These are phyloP conservation scores for Colletotrichum abscissum DNA, from an alignment of 2,329 filamentous ascomycete genomes.

Conservation along the genomic window DNA sequence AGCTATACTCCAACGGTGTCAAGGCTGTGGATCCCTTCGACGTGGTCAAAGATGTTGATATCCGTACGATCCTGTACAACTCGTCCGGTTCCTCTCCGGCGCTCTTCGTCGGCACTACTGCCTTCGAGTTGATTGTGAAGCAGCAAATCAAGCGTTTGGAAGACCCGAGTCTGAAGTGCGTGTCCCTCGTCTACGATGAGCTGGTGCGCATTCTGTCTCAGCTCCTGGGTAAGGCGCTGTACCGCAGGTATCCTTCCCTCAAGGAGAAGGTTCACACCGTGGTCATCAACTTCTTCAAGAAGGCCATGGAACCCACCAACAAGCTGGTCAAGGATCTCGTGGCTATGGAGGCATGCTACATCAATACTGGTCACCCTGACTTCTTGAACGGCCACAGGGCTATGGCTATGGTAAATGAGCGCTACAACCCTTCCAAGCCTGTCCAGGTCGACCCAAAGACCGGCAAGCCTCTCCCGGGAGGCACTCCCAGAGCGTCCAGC, in stretches of 20 bases:
- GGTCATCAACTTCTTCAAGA: conserved; percentile 96
- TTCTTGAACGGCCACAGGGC: conserved; percentile 97
- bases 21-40: conserved; percentile 99
- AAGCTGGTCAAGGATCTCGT: conserved; percentile 95
- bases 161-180: conserved; percentile 97
- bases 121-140: conserved; percentile 99
- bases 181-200: conserved; percentile 96
- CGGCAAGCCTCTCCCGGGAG: conserved; percentile 85
- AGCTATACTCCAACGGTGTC: conserved; percentile 96
- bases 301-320: conserved; percentile 97
- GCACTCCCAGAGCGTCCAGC: conserved; percentile 78
- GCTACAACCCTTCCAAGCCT: conserved; percentile 83
- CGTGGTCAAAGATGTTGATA: conserved; percentile 96
- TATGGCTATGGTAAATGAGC: conserved; percentile 98
- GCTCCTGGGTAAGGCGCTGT: conserved; percentile 87
- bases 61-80: conserved; percentile 97
- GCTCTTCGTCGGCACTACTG: conserved; percentile 95
- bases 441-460: conserved; percentile 98
- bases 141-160: conserved; percentile 97
- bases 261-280: conserved; percentile 98
- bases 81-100: conserved; percentile 98
- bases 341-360: conserved; percentile 94
- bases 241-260: conserved; percentile 90
- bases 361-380: conserved; percentile 98
- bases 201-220: conserved; percentile 94